phyloP scores from a whole-genome alignment of 345 rosid genomes.

The Gossypioides kirkii region DNA sequence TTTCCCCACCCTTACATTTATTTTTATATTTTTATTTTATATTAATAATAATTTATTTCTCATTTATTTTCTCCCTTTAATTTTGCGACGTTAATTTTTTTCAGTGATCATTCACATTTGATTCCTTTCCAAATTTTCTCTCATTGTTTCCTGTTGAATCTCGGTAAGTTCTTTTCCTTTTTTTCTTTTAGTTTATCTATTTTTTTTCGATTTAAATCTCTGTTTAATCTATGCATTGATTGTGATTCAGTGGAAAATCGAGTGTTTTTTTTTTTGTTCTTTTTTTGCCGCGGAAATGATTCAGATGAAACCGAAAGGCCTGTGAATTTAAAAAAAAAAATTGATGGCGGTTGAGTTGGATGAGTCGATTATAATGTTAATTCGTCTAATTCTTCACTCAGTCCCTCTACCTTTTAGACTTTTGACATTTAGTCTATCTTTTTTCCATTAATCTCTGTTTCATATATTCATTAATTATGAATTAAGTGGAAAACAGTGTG shows the following conservation, averaged over 20 bases:
- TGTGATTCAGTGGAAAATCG: background rate
- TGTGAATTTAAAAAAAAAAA: too few species aligned
- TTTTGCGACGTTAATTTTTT: background rate
- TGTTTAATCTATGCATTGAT: background rate
- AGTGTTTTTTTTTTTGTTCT: background rate
- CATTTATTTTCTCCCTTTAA: background rate
- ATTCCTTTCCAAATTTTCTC: background rate
- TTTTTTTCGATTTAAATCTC: too few species aligned
- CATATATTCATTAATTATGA: too few species aligned
- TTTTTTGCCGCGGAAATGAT: background rate
- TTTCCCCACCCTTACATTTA: conserved; percentile 12
- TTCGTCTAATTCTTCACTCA: too few species aligned
- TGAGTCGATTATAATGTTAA: too few species aligned
- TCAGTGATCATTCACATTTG: conserved; percentile 8
- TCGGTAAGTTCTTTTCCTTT: conserved; percentile 20
- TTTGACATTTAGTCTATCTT: too few species aligned
- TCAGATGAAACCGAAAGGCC: too few species aligned
- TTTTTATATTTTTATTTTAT: background rate
- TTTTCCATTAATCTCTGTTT: too few species aligned
- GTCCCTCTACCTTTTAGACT: too few species aligned
- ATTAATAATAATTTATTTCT: conserved; percentile 8
- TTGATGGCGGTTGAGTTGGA: too few species aligned
- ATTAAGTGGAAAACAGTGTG: too few species aligned
- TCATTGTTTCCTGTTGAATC: conserved; percentile 9
- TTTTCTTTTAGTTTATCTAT: background rate